Evolutionary conservation across 2,329 filamentous ascomycete species (phyloP), one percentile per base, ranked within the genome.

Genomic region (Podosphaera fusca): DNA sequence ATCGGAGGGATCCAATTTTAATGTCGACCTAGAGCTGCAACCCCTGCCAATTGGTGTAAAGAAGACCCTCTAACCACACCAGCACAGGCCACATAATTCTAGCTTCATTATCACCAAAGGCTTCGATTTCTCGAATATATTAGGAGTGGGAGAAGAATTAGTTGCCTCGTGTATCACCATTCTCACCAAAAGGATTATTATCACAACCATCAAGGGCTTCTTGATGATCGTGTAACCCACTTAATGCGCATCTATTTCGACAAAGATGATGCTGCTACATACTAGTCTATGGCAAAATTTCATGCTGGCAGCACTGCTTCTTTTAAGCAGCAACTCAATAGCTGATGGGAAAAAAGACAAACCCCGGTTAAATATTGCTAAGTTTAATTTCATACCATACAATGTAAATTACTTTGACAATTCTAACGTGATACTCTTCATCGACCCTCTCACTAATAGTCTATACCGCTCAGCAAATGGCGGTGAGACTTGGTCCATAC

Each of bases 341-440:
- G 60, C 61, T 33, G 62, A 58, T 60, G 65, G 62, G 49, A 68
- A 67, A 59, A 68, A 68, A 59, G 65, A 67, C 56, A 59, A 74
- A 54, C 89, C 89, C 31, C 74, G 75, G 57, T 75, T 95, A 64
- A 74, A 76, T 60, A 71, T 74, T 59, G 84, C 73, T 56, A 70
- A 76, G 52, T 85, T 95, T 70, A 73, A 84, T 50, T 74, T 81
- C 64, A 70, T 75, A 56, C 85, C 87, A 0, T 67, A 71, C 56
- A 81, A 81, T 67, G 73, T 95, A 62, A 84, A 85, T 71, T 98
- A 95, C 71, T 96, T 98, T 67, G 83, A 92, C 66, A 86, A 90
- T 68, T 89, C 86, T 62, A 83, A 95, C 68, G 79, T 84, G 55
- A 74, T 94, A 59, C 70, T 96, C 51, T 81, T 87, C 66, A 81